phyloP scores from a whole-genome alignment of 2,329 filamentous ascomycete genomes.

The Penicillium sumatraense region DNA sequence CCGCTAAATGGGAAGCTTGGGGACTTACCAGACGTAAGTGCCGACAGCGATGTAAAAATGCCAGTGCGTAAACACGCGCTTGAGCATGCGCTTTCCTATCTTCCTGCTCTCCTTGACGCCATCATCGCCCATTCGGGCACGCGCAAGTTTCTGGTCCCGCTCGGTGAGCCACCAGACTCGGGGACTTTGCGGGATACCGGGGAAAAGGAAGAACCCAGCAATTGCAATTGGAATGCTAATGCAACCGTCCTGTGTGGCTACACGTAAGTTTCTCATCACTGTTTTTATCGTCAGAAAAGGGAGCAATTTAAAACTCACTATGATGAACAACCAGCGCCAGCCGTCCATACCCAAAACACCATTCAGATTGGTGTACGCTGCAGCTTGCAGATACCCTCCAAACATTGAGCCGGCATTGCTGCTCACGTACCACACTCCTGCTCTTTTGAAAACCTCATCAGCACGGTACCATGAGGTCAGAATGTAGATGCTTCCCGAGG shows the following conservation, averaged over 20 bases:
- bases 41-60: constrained; percentile 34
- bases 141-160: constrained; percentile 30
- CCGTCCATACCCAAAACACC: constrained; percentile 32
- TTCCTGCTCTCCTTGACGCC: constrained; percentile 25
- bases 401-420: constrained; percentile 38
- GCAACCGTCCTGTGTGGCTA: constrained; percentile 28
- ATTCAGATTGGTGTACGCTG: constrained; percentile 34
- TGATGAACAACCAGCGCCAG: constrained; percentile 47
- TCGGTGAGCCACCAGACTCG: constrained; percentile 37
- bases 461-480: constrained; percentile 47
- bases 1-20: not conserved
- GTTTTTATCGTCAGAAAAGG: not conserved
- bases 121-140: constrained; percentile 16
- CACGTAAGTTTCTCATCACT: not conserved
- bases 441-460: constrained; percentile 39
- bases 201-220: constrained; percentile 47
- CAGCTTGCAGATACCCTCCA: constrained; percentile 38
- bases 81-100: constrained; percentile 27
- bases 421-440: constrained; percentile 36
- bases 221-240: constrained; percentile 48
- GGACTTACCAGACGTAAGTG: constrained; percentile 30
- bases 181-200: constrained; percentile 37
- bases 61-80: constrained; percentile 35
- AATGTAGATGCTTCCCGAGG: constrained; percentile 39
- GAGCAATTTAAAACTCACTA: constrained; percentile 11